phyloP scores from a whole-genome alignment of 2,329 filamentous ascomycete genomes.

The Calonectria pauciramosa region DNA sequence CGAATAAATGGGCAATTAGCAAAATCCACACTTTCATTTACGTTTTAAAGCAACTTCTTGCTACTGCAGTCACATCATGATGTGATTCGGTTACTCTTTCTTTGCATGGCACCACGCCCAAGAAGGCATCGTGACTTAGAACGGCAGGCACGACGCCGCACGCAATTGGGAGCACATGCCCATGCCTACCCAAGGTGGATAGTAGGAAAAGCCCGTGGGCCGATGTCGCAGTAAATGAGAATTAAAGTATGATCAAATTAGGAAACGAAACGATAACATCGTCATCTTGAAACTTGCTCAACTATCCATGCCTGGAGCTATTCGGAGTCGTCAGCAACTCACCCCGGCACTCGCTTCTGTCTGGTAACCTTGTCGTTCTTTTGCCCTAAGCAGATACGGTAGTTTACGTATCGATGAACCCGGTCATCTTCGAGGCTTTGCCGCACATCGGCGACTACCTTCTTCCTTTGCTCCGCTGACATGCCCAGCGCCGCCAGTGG shows the following conservation, averaged over 20 bases:
- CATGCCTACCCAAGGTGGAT: background rate
- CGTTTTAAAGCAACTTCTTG: background rate
- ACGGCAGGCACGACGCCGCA: background rate
- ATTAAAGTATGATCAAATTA: background rate
- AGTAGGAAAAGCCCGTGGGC: background rate
- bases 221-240: background rate
- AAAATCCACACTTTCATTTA: background rate
- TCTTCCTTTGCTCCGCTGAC: slow-evolving; percentile 50
- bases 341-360: background rate
- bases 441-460: slow-evolving; percentile 49
- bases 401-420: slow-evolving; percentile 60
- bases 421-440: slow-evolving; percentile 51
- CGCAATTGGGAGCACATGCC: background rate
- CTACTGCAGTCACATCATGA: background rate
- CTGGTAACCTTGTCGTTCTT: slow-evolving; percentile 45
- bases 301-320: background rate
- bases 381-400: slow-evolving; percentile 59
- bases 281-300: background rate
- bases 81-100: background rate
- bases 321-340: background rate
- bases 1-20: background rate
- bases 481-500: slow-evolving; percentile 56
- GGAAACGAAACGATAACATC: background rate
- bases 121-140: slow-evolving; percentile 9
- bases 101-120: background rate